Percentiles rank a stretch among this genome's conserved stretches.
Evolutionary conservation across 768 basidiomycete genomes (phyloP).

Genomic region (Candolleomyces efflorescens): DNA sequence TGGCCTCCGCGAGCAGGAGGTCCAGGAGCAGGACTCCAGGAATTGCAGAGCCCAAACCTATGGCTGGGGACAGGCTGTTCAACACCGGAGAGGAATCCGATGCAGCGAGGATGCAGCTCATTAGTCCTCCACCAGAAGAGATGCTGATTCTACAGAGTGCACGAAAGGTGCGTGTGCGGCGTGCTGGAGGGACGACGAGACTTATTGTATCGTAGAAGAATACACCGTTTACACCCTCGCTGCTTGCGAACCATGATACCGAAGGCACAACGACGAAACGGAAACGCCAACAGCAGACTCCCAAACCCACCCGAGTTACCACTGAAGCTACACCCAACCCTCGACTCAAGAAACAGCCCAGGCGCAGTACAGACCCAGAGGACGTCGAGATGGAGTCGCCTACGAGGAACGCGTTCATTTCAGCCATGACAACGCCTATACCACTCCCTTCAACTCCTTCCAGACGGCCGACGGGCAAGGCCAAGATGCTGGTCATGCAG

Average conservation of each 20-base stretch:
- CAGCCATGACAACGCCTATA: not conserved
- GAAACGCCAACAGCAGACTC: not conserved
- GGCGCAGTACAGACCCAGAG: too few species aligned
- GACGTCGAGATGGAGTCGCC: constrained; percentile 9
- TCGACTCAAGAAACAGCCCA: too few species aligned
- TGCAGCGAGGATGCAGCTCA: constrained; percentile 30
- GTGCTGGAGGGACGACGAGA: constrained; percentile 5
- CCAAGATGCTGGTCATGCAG: constrained; percentile 22
- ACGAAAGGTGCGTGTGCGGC: constrained; percentile 13
- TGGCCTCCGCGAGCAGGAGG: not conserved
- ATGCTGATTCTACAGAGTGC: constrained; percentile 24
- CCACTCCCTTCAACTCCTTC: not conserved
- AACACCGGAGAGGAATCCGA: constrained; percentile 10
- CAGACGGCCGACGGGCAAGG: constrained; percentile 8
- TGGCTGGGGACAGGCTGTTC: not conserved
- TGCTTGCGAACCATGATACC: constrained; percentile 9
- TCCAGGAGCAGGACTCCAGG: not conserved
- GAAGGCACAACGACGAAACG: not conserved
- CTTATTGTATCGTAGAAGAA: not conserved
- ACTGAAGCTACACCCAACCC: not conserved
- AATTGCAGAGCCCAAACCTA: not conserved
- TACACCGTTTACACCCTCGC: constrained; percentile 20
- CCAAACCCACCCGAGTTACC: not conserved
- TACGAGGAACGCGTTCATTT: not conserved
- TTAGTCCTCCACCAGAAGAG: constrained; percentile 66